Evolutionary conservation across 805 yeast species (phyloP).

Genomic region (Teunomyces pallodes): DNA sequence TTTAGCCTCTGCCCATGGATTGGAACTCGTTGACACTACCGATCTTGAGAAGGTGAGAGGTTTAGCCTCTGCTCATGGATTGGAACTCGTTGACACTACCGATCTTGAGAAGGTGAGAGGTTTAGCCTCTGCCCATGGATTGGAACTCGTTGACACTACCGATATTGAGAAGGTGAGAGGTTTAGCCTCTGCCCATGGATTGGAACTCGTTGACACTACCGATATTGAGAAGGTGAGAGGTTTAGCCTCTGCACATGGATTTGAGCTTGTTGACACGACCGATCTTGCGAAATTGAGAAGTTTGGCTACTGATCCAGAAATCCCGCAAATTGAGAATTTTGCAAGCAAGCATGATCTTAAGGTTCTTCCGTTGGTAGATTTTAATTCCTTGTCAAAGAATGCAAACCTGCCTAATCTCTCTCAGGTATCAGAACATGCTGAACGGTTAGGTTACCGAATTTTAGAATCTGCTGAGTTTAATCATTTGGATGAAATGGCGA

Average conservation of each 20-base stretch:
- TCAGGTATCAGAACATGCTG: slow-evolving; percentile 10
- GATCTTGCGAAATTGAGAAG: slow-evolving; percentile 5
- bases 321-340: slow-evolving; percentile 8
- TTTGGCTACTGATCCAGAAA: slow-evolving; percentile 7
- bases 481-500: slow-evolving; percentile 10
- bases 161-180: neutral
- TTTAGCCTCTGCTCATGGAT: slow-evolving; percentile 2
- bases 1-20: slow-evolving; percentile 3
- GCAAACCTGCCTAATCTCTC: slow-evolving; percentile 3
- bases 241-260: too few relatives aligned
- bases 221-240: neutral
- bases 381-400: neutral
- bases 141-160: neutral
- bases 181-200: slow-evolving; percentile 2
- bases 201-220: neutral
- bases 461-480: slow-evolving; percentile 7
- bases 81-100: neutral
- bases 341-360: slow-evolving; percentile 14
- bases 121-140: slow-evolving; percentile 3
- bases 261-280: neutral
- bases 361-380: slow-evolving; percentile 5
- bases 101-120: too few relatives aligned
- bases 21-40: neutral
- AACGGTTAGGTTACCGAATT: neutral
- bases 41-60: neutral